Base-by-base conservation (phyloP, 2,329 filamentous ascomycete genomes). In the Trichocomaceae sp. region DNA sequence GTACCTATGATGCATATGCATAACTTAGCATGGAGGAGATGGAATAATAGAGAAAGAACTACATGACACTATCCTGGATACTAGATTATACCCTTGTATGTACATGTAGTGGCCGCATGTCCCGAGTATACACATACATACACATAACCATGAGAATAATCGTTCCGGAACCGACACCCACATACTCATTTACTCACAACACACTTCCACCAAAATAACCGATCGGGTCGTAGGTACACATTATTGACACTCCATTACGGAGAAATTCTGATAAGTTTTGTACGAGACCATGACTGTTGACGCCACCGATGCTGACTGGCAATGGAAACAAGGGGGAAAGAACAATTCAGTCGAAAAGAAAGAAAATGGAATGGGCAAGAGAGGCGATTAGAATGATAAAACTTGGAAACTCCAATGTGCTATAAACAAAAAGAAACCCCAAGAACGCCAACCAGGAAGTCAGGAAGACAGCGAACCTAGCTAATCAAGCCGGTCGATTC, bases 401-500 rank as follows among this genome's bases (percentile, higher is more conserved):
- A 46, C n/a, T n/a, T 29, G 29, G 20, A 7, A 52, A 46, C n/a
- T 45, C 47, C 33, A 47, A 55, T 46, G n/a, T n/a, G 48, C 33
- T 48, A 48, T 19, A 44, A 35, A n/a, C 23, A 41, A 12, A 42
- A 17, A n/a, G 48, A 42, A 31, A 46, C 23, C 20, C 13, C 35
- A 17, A 50, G 35, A 41, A 41, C 15, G n/a, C n/a, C 35, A 39
- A 15, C 15, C 33, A 37, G 15, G 2, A 37, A 15, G 33, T 37
- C n/a, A 12, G 19, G 13, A 17, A 39, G 7, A 6, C 23, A 26
- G 23, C 23, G 7, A 26, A 26, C 23, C 7, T 26, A 26, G 23
- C 23, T 26, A 26, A 50, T 69, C 66, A 72, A 50, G 68, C 62
- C 31, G 69, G 68, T 51, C 64, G 63, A 56, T 57, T 65, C 46